Conservation (phyloP, 148 eudicot species). For the Silene conica region DNA sequence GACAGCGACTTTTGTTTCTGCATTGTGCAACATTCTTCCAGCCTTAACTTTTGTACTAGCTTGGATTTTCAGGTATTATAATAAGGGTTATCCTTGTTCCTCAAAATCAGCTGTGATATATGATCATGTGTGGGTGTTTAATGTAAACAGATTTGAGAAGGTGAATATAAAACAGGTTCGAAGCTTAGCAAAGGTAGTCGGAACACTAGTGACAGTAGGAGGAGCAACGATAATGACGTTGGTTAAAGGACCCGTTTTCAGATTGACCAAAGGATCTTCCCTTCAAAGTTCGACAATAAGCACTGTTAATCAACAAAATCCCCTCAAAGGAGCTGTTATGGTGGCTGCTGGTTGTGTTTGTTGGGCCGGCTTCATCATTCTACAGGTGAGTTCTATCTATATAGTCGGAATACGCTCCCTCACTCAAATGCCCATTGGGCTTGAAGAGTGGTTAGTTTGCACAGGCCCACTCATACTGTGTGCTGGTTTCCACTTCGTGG, state of each 20-base stretch:
- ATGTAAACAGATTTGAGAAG: constrained; percentile 54
- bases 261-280: constrained; percentile 20
- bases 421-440: too few species aligned
- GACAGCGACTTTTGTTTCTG: constrained; percentile 58
- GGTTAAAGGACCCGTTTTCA: constrained; percentile 41
- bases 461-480: too few species aligned
- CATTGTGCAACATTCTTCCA: constrained; percentile 66
- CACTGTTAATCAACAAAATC: constrained; percentile 26
- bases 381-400: constrained; percentile 44
- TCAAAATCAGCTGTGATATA: too few species aligned
- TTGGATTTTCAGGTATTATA: constrained; percentile 60
- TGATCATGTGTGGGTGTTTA: not conserved
- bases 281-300: not conserved
- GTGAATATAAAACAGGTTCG: constrained; percentile 43
- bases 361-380: constrained; percentile 60
- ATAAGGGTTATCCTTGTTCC: too few species aligned
- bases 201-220: constrained; percentile 67
- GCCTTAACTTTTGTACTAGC: constrained; percentile 80
- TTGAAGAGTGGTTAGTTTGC: too few species aligned
- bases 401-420: too few species aligned
- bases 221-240: constrained; percentile 89
- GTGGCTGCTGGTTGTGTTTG: constrained; percentile 51
- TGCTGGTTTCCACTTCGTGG: too few species aligned
- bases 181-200: constrained; percentile 70
- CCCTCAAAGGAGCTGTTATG: constrained; percentile 70